These are phyloP conservation scores for Boletus semigastroideus DNA, from an alignment of 1,284 basidiomycete genomes.

Conservation along the genomic window DNA sequence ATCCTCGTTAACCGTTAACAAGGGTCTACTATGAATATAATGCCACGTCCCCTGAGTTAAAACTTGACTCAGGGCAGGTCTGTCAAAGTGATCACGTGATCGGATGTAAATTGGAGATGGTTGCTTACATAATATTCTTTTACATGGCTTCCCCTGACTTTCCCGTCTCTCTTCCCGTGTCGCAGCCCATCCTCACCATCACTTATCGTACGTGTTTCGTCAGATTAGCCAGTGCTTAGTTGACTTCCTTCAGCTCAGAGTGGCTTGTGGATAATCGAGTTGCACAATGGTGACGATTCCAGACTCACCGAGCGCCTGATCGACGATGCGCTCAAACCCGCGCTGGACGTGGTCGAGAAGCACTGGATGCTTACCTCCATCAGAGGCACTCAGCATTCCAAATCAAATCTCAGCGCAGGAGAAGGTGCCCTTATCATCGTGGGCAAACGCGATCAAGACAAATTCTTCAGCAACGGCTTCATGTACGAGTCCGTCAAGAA, in stretches of 20 bases:
- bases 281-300: constrained; percentile 77
- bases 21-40: neutral
- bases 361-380: constrained; percentile 67
- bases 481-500: constrained; percentile 48
- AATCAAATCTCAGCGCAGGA: constrained; percentile 23
- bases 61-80: constrained; percentile 26
- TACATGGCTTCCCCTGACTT: constrained; percentile 11
- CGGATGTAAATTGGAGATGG: too few relatives aligned
- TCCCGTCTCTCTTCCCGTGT: constrained; percentile 47
- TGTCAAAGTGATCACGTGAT: neutral
- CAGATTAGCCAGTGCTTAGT: neutral
- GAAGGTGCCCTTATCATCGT: constrained; percentile 78
- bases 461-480: constrained; percentile 86
- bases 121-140: too few relatives aligned
- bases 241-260: constrained; percentile 47
- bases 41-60: constrained; percentile 26
- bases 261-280: constrained; percentile 69
- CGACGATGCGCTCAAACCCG: constrained; percentile 63
- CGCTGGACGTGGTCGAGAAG: constrained; percentile 75
- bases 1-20: too few relatives aligned
- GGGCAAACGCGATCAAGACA: constrained; percentile 70
- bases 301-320: constrained; percentile 65
- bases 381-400: constrained; percentile 37
- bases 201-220: constrained; percentile 53
- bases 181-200: constrained; percentile 56